A percentile compares a stretch with the other conserved stretches of the same genome.
Evolutionary conservation across 2,329 filamentous ascomycete genomes (phyloP).

Genomic region (Fusarium verticillioides): DNA sequence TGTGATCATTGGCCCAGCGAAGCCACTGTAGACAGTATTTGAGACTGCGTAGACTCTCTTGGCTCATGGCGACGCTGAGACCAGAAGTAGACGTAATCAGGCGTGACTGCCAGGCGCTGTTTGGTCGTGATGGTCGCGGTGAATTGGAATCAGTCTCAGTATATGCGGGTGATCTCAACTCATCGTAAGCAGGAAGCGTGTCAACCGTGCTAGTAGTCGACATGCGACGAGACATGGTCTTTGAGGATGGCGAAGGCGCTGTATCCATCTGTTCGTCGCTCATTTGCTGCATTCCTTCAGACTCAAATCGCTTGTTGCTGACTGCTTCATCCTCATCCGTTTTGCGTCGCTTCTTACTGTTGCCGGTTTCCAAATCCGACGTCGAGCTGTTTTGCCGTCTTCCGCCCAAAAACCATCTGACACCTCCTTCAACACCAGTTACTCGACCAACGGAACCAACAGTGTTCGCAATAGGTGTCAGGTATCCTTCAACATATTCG

Average conservation of each 20-base stretch:
- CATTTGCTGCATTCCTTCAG: slow-evolving; percentile 45
- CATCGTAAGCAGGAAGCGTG: slow-evolving; percentile 85
- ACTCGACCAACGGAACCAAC: slow-evolving; percentile 84
- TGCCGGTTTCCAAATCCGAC: slow-evolving; percentile 59
- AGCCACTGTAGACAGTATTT: slow-evolving; percentile 87
- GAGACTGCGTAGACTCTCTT: slow-evolving; percentile 84
- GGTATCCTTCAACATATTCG: slow-evolving; percentile 89
- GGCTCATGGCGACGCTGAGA: slow-evolving; percentile 89
- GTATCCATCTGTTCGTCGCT: slow-evolving; percentile 34
- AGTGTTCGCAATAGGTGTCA: slow-evolving; percentile 87
- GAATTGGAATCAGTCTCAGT: slow-evolving; percentile 63
- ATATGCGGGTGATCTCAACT: slow-evolving; percentile 79
- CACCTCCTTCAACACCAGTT: slow-evolving; percentile 87
- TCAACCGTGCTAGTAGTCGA: slow-evolving; percentile 77
- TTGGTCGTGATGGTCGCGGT: slow-evolving; percentile 47
- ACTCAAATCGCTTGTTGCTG: slow-evolving; percentile 46
- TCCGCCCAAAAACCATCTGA: slow-evolving; percentile 82
- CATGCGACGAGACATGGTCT: slow-evolving; percentile 59
- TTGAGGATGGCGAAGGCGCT: slow-evolving; percentile 46
- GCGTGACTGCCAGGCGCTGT: slow-evolving; percentile 77
- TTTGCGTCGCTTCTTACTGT: slow-evolving; percentile 68
- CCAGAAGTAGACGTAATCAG: slow-evolving; percentile 92
- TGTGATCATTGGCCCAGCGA: slow-evolving; percentile 82
- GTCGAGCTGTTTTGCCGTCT: slow-evolving; percentile 62
- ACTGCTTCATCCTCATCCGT: slow-evolving; percentile 54